phyloP scores from a whole-genome alignment of 805 yeast genomes.

The Schizosaccharomyces octosporus region DNA sequence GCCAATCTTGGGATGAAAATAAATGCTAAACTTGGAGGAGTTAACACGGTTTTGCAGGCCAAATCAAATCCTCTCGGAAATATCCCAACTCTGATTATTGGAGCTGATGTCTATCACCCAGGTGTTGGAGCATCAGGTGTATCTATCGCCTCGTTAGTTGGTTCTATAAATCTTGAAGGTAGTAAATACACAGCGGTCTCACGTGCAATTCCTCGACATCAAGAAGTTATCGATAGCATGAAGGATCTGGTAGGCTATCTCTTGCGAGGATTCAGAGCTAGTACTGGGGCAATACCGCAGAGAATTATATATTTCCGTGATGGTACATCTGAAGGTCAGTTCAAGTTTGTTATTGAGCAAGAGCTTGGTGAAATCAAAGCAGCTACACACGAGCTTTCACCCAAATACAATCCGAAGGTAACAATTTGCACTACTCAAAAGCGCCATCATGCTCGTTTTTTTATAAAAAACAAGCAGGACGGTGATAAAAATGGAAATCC shows the following conservation, averaged over 20 bases:
- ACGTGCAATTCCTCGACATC: constrained; percentile 4
- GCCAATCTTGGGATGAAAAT: constrained; percentile 15
- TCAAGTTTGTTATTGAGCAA: constrained; percentile 11
- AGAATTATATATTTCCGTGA: constrained; percentile 14
- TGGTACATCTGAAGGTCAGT: constrained; percentile 16
- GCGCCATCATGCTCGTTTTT: constrained; percentile 13
- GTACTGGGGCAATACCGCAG: constrained; percentile 10
- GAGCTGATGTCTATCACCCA: constrained; percentile 15
- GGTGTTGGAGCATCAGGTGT: constrained; percentile 5
- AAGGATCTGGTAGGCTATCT: constrained; percentile 2
- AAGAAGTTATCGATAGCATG: constrained; percentile 4
- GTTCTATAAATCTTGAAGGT: constrained; percentile 4
- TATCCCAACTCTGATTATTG: constrained; percentile 11
- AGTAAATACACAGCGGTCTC: constrained; percentile 5
- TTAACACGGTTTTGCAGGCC: constrained; percentile 10
- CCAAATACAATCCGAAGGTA: constrained; percentile 11
- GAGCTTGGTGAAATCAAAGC: constrained; percentile 12
- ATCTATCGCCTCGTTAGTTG: constrained; percentile 6
- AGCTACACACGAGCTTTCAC: constrained; percentile 6
- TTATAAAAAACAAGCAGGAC: constrained; percentile 9
- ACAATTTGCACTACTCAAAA: constrained; percentile 12
- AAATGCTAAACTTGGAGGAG: constrained; percentile 14
- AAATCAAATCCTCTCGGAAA: constrained; percentile 7
- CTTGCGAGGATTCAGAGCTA: constrained; percentile 4
- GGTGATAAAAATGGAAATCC: constrained; percentile 11